Base-by-base conservation (phyloP, 2,329 filamentous ascomycete genomes). In the Verticillium tricorpus region DNA sequence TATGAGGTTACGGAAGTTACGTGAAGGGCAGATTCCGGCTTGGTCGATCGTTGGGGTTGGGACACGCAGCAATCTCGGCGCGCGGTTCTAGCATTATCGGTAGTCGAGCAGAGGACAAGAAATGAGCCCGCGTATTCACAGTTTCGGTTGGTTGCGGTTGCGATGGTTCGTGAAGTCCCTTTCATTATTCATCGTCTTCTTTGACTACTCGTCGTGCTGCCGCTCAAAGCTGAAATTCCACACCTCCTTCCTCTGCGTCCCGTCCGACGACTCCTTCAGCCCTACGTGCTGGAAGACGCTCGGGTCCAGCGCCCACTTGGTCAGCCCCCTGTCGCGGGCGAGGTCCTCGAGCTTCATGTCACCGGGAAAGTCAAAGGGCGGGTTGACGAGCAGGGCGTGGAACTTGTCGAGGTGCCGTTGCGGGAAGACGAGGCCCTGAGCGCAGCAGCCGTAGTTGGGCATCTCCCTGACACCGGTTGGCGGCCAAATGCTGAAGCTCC, bases 281-380 rank as follows among this genome's bases (percentile, higher is more conserved):
- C 75, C 75, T 8, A 75, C 70, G 57, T 77, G 75, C 57, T 77
- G 75, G 19, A 77, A 67, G 1, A 77, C 72, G 34, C 73, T 75
- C 39, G 73, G 73, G 17, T 75, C 72, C 32, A 75, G 67, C 5
- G 75, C 74, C 73, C 74, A 77, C 58, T 76, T 76, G 2, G 64
- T 65, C 57, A 74, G 58, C 11, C 64, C 65, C 6, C 67, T 61
- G 1, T 72, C 68, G 37, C 69, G 62, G 1, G 74, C 73, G 56
- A 72, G 74, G 11, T 68, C 70, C 62, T 77, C 75, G 52, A 74
- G 67, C 28, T 74, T 71, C 70, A 71, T 71, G 57, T 77, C 74
- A 2, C 72, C 74, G 0, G 73, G 67, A 39, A 73, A 74, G 25
- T 68, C 64, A n/a, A 64, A 76, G 2, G 73, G 73, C 8, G 73